Percentiles rank a stretch among this genome's conserved stretches.
Conservation (phyloP, 768 basidiomycete genomes). For the Tulasnella calospora region DNA sequence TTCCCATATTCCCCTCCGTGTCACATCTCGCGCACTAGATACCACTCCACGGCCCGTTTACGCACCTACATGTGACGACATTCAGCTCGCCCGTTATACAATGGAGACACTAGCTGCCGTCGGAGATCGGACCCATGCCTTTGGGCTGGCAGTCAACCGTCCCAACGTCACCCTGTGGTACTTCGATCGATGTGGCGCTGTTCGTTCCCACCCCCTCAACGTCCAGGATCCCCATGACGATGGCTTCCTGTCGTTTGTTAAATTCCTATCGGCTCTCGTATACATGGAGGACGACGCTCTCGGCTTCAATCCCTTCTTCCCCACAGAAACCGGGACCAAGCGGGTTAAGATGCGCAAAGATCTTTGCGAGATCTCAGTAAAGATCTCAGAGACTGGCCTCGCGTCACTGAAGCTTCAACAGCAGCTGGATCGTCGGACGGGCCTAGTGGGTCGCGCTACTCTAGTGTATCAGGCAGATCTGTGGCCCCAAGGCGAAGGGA, state of each 20-base stretch:
- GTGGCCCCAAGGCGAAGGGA: no score
- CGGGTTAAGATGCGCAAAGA: no score
- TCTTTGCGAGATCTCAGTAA: no score
- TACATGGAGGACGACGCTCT: no score
- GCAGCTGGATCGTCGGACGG: no score
- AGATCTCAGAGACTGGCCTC: no score
- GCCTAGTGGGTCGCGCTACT: no score
- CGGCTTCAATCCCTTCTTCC: no score
- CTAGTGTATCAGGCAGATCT: no score
- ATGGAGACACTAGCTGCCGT: not conserved
- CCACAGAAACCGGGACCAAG: no score
- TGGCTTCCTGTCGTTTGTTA: not conserved
- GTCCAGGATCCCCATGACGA: not conserved
- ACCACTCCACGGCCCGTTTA: not conserved
- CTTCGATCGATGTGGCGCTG: not conserved
- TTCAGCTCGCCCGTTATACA: not conserved
- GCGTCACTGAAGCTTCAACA: no score
- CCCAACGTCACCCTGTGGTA: not conserved
- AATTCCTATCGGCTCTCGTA: not conserved
- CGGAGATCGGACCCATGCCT: not conserved
- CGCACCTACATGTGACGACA: not conserved
- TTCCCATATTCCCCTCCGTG: not conserved
- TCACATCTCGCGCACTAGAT: not conserved
- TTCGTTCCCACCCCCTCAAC: not conserved
- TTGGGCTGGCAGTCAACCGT: not conserved